Base-by-base conservation (phyloP, 2,329 filamentous ascomycete species). In the Sordariomycetes sp. region DNA sequence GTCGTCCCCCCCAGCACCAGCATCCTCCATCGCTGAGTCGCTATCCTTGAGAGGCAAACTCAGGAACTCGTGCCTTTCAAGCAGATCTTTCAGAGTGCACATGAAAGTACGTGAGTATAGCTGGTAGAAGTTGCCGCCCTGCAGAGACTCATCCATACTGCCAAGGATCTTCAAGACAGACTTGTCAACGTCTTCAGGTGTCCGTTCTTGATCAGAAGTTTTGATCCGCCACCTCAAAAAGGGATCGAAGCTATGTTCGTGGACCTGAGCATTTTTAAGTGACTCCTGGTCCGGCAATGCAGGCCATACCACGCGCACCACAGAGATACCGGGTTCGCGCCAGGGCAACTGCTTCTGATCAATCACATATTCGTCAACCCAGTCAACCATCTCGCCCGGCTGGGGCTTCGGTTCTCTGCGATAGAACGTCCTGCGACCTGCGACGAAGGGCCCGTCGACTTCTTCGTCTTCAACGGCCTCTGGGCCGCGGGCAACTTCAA, bases 141-240 rank as follows among this genome's bases (percentile, higher is more conserved):
- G 15, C 15, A 36, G 16, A 14, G 11, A 29, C n/a, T 25, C 16
- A 11, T 32, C 32, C 14, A 36, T 12, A 10, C 15, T 27, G 14
- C 24, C 17, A 3, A 36, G 17, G 8, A 36, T 25, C 11, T 25
- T 25, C n/a, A 36, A 15, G 15, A 36, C 14, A 12, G 29, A 19
- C 21, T 36, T 31, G 5, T 32, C 29, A 6, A 36, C 15, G 10
- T 28, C 29, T 19, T 17, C 24, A 8, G 29, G 15, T 6, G 29
- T 28, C 17, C 34, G 30, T 7, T 32, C 21, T 11, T 32, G 29
- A 7, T n/a, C 19, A 12, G 19, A 29, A 15, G 15, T 26, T 21
- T 25, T 27, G 11, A 32, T 29, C n/a, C 21, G 21, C 34, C 34
- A 36, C 11, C 25, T 26, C 29, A 36, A 27, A 30, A 36, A 36